Base-by-base conservation (phyloP, 192 early-diverging fungal species). In the Lobosporangium transversale region DNA sequence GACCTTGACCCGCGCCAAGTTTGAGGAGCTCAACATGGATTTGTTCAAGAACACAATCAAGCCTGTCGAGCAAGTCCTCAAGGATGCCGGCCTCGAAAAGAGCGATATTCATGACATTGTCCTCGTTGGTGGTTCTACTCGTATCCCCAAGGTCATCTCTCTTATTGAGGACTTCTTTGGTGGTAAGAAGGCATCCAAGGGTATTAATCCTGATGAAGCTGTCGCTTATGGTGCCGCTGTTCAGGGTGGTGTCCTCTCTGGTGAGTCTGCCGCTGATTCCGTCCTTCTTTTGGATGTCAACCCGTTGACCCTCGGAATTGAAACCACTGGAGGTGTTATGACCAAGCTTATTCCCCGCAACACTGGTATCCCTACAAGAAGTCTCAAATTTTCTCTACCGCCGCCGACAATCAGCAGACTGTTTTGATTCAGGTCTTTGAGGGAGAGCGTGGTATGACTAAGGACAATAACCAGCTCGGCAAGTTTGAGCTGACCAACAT, bases 191-290 rank as follows among this genome's bases (percentile, higher is more conserved):
- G 79, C 85, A 58, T 92, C 88, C 84, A 92, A 91, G 86, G 87
- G 90, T 49, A 95, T 96, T 88, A 96, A 97, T 90, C 96, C 95
- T 68, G 94, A 96, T 85, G 95, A 97, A 84, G 94, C 93, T 44
- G 94, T 96, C 37, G 95, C 94, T 57, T 93, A 94, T 79, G 94
- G 94, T 81, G 93, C 94, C 55, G 94, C 94, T 51, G 92, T 96
- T 40, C 93, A 95, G 88, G 94, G 86, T 24, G 93, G 89, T 26
- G 86, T 95, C 62, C 84, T 95, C 42, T 88, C 88, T 47, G 83
- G 81, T 63, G 79, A 84, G 50, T 80, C 81, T 58, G 79, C 81
- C 58, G 83, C 84, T 44, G 83, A 89, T 55, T 88, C 91, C 64
- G 78, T 94, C 53, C 83, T 93, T 50, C 85, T 94, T 48, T 85